A percentile compares a stretch with the other conserved stretches of the same genome.
phyloP scores from a whole-genome alignment of 371 early-diverging fungal genomes.

The Rhizopus delemar region DNA sequence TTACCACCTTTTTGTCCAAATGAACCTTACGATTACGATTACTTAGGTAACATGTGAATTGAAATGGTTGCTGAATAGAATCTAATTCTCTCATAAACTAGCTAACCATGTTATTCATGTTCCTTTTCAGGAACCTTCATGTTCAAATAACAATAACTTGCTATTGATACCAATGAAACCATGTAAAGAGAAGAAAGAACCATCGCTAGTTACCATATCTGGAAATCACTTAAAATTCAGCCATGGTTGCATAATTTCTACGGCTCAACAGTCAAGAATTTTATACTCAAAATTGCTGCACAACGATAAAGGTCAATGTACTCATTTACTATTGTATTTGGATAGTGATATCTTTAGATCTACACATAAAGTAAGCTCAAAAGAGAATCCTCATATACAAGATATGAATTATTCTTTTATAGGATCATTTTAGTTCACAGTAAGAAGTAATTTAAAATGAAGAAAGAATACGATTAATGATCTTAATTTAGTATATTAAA shows the following conservation, averaged over 20 bases:
- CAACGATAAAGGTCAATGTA: constrained; percentile 20
- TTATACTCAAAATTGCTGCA: constrained; percentile 14
- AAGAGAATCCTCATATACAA: no score
- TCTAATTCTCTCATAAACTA: background rate
- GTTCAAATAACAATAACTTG: background rate
- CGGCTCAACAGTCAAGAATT: background rate
- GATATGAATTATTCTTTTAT: no score
- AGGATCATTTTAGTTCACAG: background rate
- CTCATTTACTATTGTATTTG: constrained; percentile 28
- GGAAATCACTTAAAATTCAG: background rate
- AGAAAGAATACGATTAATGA: no score
- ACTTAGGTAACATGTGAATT: constrained; percentile 21
- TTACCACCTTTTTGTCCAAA: constrained; percentile 26
- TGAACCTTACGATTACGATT: constrained; percentile 21
- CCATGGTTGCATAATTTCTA: constrained; percentile 3
- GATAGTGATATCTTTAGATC: constrained; percentile 3
- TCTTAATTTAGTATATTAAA: background rate
- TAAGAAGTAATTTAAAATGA: background rate
- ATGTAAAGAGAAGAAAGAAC: background rate
- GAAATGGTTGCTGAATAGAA: no score
- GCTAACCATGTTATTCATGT: constrained; percentile 1
- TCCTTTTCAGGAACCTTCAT: background rate
- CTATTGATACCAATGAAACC: background rate
- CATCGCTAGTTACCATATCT: background rate
- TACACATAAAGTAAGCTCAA: no score